Base-by-base conservation (phyloP, 129 eudicot genomes). In the Mikania micrantha region DNA sequence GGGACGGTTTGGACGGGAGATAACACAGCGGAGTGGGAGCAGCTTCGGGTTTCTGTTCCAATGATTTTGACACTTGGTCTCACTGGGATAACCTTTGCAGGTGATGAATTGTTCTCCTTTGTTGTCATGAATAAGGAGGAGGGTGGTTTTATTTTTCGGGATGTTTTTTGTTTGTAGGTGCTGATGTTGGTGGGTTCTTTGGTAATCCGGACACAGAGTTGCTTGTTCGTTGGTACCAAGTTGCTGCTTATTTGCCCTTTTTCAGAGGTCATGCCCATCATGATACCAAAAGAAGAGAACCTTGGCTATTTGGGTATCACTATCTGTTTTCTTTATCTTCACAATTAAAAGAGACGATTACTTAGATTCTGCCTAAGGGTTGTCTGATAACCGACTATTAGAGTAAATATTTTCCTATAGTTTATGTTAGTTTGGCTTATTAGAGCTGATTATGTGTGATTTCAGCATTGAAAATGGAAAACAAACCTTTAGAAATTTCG, bases 1-100 rank as follows among this genome's bases (percentile, higher is more conserved):
- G 99, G 99, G 65, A 88, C 99, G 13, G 80, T 94, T 63, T 94
- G 99, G 99, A 94, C 99, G 0, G 99, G 99, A 38, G 99, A 94
- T 73, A 94, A 94, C 77, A 75, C 92, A 5, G 99, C 99, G 68
- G 95, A 90, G 15, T 94, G 99, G 99, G 97, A 94, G 5, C 99
- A 94, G 28, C 91, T 94, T 11, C 74, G 97, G 81, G 99, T 89
- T 66, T 94, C 99, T n/a, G 87, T 94, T 65, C 99, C 99, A 1
- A 94, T 94, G 99, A 49, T 94, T 59, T 62, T 94, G 79, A 79
- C 97, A 21, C 94, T 94, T 64, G 95, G 99, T 69, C 85, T 94
- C 22, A 82, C 97, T 16, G 99, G 99, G 66, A 83, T 94, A 20
- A 44, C 95, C 16, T 94, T 94, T 57, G 77, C 96, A 29, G 99